These are phyloP conservation scores for Aschersonia sp. DNA, from an alignment of 2,329 filamentous ascomycete genomes.

Conservation along the genomic window DNA sequence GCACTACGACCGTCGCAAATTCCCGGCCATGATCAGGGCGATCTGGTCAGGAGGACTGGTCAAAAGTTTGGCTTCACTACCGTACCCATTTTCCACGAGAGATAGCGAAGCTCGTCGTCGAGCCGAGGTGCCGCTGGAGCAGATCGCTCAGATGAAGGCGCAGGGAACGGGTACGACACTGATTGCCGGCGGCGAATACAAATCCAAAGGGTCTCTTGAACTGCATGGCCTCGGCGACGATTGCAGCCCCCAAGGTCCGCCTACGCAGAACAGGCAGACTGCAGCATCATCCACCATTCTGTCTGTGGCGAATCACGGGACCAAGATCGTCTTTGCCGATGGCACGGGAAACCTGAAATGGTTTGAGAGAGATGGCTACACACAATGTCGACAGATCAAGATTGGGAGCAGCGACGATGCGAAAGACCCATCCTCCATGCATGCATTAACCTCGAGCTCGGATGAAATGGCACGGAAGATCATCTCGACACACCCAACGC, in stretches of 20 bases:
- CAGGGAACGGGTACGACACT: slow-evolving; percentile 25
- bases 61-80: slow-evolving; percentile 56
- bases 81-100: slow-evolving; percentile 51
- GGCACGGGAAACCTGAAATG: slow-evolving; percentile 75
- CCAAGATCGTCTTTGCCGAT: slow-evolving; percentile 69
- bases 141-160: slow-evolving; percentile 15
- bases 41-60: slow-evolving; percentile 75
- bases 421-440: slow-evolving; percentile 31
- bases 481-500: slow-evolving; percentile 39
- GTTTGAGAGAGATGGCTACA: slow-evolving; percentile 73
- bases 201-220: slow-evolving; percentile 78
- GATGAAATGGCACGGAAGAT: slow-evolving; percentile 74
- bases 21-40: slow-evolving; percentile 61
- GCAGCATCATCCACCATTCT: slow-evolving; percentile 69
- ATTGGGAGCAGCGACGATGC: slow-evolving; percentile 38
- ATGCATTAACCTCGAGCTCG: slow-evolving; percentile 34
- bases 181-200: slow-evolving; percentile 79
- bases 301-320: slow-evolving; percentile 68
- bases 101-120: slow-evolving; percentile 42
- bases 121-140: slow-evolving; percentile 39
- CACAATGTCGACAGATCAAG: slow-evolving; percentile 38
- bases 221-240: slow-evolving; percentile 50
- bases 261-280: slow-evolving; percentile 69
- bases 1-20: slow-evolving; percentile 77
- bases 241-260: slow-evolving; percentile 24